These are phyloP conservation scores for Fomitopsis schrenkii DNA, from an alignment of 1,284 basidiomycete genomes.

Conservation along the genomic window DNA sequence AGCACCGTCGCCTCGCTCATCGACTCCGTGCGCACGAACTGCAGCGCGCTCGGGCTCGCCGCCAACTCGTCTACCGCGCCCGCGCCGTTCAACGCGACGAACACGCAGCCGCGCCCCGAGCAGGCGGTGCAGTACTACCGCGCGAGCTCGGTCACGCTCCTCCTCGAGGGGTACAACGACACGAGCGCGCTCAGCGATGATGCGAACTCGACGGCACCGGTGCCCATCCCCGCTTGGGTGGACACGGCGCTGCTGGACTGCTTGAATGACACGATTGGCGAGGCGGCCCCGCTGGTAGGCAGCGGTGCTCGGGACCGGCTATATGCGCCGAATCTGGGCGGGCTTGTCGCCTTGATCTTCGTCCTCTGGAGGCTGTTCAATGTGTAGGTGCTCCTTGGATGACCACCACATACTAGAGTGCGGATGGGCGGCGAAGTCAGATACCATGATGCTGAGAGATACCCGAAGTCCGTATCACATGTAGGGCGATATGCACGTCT, in stretches of 20 bases:
- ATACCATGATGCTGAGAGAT: conserved; percentile 16
- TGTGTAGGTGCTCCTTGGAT: background rate
- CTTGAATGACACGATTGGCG: conserved; percentile 55
- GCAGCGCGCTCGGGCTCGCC: conserved; percentile 29
- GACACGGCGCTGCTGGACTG: conserved; percentile 47
- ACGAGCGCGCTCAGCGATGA: conserved; percentile 38
- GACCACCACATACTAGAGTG: too few species aligned
- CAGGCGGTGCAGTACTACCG: conserved; percentile 58
- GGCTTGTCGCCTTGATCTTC: conserved; percentile 12
- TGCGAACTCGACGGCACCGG: conserved; percentile 36
- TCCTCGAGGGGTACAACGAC: conserved; percentile 64
- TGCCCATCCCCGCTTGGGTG: conserved; percentile 43
- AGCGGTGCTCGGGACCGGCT: conserved; percentile 10
- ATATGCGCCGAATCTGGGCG: conserved; percentile 5
- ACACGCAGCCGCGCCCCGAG: conserved; percentile 40
- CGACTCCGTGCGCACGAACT: conserved; percentile 40
- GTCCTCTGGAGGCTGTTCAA: conserved; percentile 10
- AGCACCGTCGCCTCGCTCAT: conserved; percentile 49
- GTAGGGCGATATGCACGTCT: too few species aligned
- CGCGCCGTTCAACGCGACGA: conserved; percentile 28
- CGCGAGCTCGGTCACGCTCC: conserved; percentile 49
- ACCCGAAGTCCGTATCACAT: conserved; percentile 29
- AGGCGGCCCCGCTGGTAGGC: conserved; percentile 39
- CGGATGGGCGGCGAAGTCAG: too few species aligned
- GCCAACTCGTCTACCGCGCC: conserved; percentile 21